phyloP scores from a whole-genome alignment of 495 filamentous ascomycete genomes.

The Penicillium subrubescens region DNA sequence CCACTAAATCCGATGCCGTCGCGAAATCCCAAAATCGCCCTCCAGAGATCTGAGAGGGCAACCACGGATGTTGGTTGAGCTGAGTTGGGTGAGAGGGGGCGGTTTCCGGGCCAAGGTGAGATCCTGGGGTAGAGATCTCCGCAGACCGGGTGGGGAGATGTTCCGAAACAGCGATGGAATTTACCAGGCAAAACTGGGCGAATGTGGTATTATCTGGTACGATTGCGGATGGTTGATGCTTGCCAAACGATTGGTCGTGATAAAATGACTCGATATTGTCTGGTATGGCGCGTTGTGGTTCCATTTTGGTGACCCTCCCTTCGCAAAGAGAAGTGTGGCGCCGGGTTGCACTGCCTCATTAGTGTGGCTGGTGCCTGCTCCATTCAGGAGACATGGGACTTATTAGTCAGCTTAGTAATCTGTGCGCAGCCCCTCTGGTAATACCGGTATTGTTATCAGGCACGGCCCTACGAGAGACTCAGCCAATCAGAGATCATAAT shows the following conservation, averaged over 20 bases:
- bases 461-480: neutral
- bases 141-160: slow-evolving; percentile 22
- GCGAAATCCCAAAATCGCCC: slow-evolving; percentile 34
- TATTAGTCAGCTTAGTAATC: neutral
- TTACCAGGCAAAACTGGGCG: neutral
- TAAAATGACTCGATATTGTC: neutral
- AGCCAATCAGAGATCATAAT: neutral
- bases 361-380: slow-evolving; percentile 4
- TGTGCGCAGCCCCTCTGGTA: neutral
- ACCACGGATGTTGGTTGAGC: slow-evolving; percentile 8
- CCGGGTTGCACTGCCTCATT: slow-evolving; percentile 13
- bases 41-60: slow-evolving; percentile 39
- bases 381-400: neutral
- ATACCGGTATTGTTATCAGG: neutral
- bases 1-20: slow-evolving; percentile 39
- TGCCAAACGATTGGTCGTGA: slow-evolving; percentile 2
- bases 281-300: neutral
- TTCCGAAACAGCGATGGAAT: slow-evolving; percentile 4
- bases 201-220: neutral
- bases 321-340: slow-evolving; percentile 6
- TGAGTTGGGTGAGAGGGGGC: slow-evolving; percentile 11
- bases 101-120: slow-evolving; percentile 19
- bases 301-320: neutral
- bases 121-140: slow-evolving; percentile 31
- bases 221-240: neutral